Conservation (phyloP, 2,329 filamentous ascomycete genomes). For the Diaporthe vexans region DNA sequence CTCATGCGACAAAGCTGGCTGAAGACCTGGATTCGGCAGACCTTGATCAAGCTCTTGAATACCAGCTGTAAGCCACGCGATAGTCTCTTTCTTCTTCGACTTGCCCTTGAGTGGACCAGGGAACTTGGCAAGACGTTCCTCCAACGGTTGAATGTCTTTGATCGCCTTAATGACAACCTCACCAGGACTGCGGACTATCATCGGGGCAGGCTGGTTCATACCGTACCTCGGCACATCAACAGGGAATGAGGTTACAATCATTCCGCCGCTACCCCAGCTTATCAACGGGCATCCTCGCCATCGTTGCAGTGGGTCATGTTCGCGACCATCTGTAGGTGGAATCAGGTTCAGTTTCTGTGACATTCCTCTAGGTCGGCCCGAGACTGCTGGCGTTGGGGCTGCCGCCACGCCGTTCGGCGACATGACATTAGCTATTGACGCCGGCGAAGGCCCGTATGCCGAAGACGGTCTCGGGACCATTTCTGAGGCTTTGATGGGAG, state of each 20-base stretch:
- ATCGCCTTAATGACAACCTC: slow-evolving; percentile 84
- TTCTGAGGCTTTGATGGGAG: slow-evolving; percentile 53
- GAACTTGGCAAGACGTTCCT: slow-evolving; percentile 83
- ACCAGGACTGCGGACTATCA: slow-evolving; percentile 85
- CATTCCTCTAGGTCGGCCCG: slow-evolving; percentile 62
- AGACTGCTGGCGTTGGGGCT: slow-evolving; percentile 45
- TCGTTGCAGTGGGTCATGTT: slow-evolving; percentile 83
- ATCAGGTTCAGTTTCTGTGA: slow-evolving; percentile 71
- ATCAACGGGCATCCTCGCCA: slow-evolving; percentile 94
- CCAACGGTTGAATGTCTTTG: slow-evolving; percentile 79
- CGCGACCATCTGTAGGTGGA: slow-evolving; percentile 74
- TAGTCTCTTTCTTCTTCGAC: slow-evolving; percentile 93
- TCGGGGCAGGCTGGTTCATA: slow-evolving; percentile 78
- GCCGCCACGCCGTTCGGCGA: slow-evolving; percentile 52
- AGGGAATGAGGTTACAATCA: slow-evolving; percentile 87
- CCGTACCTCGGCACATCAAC: slow-evolving; percentile 90
- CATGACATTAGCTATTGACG: slow-evolving; percentile 44
- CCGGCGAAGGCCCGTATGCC: slow-evolving; percentile 56
- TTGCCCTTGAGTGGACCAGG: slow-evolving; percentile 92
- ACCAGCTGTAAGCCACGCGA: slow-evolving; percentile 83
- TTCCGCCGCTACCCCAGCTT: slow-evolving; percentile 88
- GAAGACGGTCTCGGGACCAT: slow-evolving; percentile 68
- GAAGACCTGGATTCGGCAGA: slow-evolving; percentile 63
- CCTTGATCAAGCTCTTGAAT: slow-evolving; percentile 80
- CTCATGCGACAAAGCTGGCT: slow-evolving; percentile 66